Evolutionary conservation across 148 eudicot species (phyloP), one percentile per base, ranked within the genome.

Genomic region (Amaranthus cruentus): DNA sequence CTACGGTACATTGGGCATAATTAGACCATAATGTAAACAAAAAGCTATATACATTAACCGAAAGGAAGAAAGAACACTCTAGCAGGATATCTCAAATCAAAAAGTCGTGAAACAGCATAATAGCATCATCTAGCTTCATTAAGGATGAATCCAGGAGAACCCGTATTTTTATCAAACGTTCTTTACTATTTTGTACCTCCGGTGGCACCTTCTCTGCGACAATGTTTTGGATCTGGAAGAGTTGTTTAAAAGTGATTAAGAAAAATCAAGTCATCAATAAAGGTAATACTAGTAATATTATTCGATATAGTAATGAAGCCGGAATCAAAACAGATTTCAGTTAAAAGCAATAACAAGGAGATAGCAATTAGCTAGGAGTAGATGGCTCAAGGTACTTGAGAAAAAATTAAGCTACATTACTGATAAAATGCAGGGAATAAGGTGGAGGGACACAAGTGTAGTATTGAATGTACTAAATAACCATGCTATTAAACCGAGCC

Each of bases 31-130:
- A 28, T 28, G 38, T 28, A 28, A 28, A 28, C 38, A 28, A 28
- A 28, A 28, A 28, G 38, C 38, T 28, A 28, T 28, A 28, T 28
- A 28, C 38, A 28, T 28, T 28, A 28, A 28, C 38, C 38, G 38
- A 28, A 28, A 28, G 38, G 38, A 28, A 28, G 38, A 28, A 28
- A 28, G 38, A 28, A 28, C 38, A 28, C 38, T 28, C 38, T 28
- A 28, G 38, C 58, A 11, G 7, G n/a, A 14, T 15, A 43, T 9
- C 38, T 75, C 69, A 59, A 54, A 7, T 9, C 51, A 66, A 83
- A 75, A 86, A 89, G 79, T 87, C 87, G 80, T 84, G 81, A 84
- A 93, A 91, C 56, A 93, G 84, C 91, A 93, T 70, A 81, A 91
- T 77, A 46, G 92, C 88, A 68, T 88, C 92, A 78, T 93, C 98